phyloP scores from a whole-genome alignment of 371 early-diverging fungal species.

The Mortierella sp. region DNA sequence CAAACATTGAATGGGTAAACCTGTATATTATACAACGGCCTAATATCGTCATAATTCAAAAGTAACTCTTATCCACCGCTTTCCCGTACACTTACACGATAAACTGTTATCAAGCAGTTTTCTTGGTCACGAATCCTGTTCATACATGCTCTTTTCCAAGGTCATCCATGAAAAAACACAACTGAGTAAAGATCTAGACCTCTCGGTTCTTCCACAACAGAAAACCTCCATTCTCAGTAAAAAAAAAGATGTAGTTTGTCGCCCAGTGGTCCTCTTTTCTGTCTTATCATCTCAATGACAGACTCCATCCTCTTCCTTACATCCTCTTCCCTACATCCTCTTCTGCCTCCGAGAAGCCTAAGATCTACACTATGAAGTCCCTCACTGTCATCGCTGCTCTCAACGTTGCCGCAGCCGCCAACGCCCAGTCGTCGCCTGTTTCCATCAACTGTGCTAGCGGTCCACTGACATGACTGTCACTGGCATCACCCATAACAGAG shows the following conservation, averaged over 20 bases:
- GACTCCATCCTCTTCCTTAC: not conserved
- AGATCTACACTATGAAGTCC: constrained; percentile 29
- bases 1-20: too few species aligned
- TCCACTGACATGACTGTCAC: constrained; percentile 22
- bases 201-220: too few species aligned
- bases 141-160: not conserved
- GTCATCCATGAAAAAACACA: not conserved
- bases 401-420: constrained; percentile 21
- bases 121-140: constrained; percentile 2
- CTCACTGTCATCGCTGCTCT: constrained; percentile 23
- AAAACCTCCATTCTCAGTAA: not conserved
- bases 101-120: not conserved
- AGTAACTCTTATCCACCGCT: too few species aligned
- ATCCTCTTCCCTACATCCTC: not conserved
- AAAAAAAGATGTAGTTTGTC: constrained; percentile 11
- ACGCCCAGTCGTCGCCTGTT: constrained; percentile 13
- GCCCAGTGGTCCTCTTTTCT: not conserved
- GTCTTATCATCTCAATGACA: not conserved
- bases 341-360: not conserved
- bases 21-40: too few species aligned
- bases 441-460: constrained; percentile 23
- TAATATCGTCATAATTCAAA: too few species aligned
- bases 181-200: not conserved
- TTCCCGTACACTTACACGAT: too few species aligned
- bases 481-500: not conserved